Base-by-base conservation (phyloP, 805 yeast species). In the Wickerhamomyces queroliae region DNA sequence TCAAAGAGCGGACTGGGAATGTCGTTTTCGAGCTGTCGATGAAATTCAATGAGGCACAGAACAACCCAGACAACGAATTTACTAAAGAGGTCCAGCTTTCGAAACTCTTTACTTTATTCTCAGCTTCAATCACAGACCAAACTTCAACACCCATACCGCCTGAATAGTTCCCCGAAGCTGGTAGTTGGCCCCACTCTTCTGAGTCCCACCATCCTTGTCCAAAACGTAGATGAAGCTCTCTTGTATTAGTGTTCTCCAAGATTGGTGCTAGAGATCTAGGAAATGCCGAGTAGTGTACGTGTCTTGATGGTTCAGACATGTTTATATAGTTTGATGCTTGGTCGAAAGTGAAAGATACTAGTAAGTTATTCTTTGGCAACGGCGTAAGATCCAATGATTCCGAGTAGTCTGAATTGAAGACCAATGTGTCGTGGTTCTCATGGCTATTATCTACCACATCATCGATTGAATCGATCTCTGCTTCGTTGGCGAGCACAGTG, bases 91-190 rank as follows among this genome's bases (percentile, higher is more conserved):
- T 69, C 99, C 99, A 93, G 33, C 74, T 67, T 7, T 59, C 49
- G 46, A 73, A 70, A 2, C 91, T 93, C 4, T 66, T 74, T 1
- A 64, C 67, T 34, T 74, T 63, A 19, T 67, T 50, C 1, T 56
- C 62, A 0, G 91, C 90, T 52, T 82, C 91, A 21, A 93, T 72
- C 29, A 78, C 69, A 0, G 97, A 90, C 89, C 95, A 89, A 9
- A 93, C 53, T 60, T 93, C 99, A 13, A 91, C 95, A 35, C 99
- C 99, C 3, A 91, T 83, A 3, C 98, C 98, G 23, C 99, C 99
- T 38, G 89, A 72, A 40, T 63, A 64, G 11, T 60, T 54, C 1
- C 99, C 99, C 47, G 77, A 64, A 34, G 65, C 62, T 0, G 97
- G 96, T 30, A 87, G 67, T 34, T 69, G 64, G 0, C 98, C 98